phyloP scores from a whole-genome alignment of 805 yeast genomes.

The Saccharomycopsis sp. region DNA sequence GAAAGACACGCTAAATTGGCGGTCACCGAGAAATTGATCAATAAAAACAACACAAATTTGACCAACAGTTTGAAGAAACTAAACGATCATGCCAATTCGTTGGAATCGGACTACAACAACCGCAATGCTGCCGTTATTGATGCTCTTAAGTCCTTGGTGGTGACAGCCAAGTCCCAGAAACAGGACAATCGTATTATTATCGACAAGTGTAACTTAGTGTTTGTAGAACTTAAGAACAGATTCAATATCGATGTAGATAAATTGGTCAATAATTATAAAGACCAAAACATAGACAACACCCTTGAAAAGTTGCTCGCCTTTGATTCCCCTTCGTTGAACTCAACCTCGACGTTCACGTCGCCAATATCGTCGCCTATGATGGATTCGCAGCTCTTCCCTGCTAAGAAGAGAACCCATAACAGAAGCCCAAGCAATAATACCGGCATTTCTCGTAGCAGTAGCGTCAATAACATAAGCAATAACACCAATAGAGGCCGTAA shows the following conservation, averaged over 20 bases:
- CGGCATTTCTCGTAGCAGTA: neutral
- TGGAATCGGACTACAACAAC: conserved; percentile 43
- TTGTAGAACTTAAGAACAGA: conserved; percentile 35
- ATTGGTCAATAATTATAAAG: conserved; percentile 29
- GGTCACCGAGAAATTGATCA: conserved; percentile 33
- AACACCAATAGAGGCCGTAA: conserved; percentile 9
- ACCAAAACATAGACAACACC: conserved; percentile 22
- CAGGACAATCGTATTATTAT: conserved; percentile 39
- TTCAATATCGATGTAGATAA: conserved; percentile 26
- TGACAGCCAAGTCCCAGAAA: conserved; percentile 42
- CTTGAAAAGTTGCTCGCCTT: conserved; percentile 8
- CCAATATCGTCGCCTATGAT: neutral
- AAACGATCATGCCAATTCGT: conserved; percentile 38
- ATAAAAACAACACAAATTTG: conserved; percentile 43
- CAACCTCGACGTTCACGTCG: neutral
- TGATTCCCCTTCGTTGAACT: neutral
- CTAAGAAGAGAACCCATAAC: conserved; percentile 5
- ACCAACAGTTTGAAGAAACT: conserved; percentile 44
- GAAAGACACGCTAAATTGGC: conserved; percentile 32
- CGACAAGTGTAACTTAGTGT: conserved; percentile 40
- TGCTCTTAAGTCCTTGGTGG: conserved; percentile 38
- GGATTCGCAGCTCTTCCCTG: neutral
- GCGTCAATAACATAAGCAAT: neutral
- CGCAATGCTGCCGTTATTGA: conserved; percentile 40
- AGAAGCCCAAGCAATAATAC: neutral